Evolutionary conservation across 805 yeast genomes (phyloP), one percentile per base, ranked within the genome.

Genomic region (Pichia gijzeniarum): DNA sequence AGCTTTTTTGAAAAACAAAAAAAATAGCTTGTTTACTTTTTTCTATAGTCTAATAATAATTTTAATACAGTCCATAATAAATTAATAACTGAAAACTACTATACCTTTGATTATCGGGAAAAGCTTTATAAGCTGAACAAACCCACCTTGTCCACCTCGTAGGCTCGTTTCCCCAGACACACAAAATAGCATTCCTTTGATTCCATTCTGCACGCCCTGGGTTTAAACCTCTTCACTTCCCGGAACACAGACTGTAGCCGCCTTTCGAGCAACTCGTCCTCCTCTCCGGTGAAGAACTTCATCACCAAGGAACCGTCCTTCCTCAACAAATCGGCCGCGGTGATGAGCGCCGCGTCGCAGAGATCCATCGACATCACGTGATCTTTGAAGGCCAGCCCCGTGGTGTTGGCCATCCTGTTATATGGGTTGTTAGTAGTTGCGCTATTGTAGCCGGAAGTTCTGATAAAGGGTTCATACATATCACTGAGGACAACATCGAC

Each of bases 361-460:
- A 91, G 68, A 58, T 90, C 90, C 86, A 93, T 83, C 49, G 96
- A 88, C 53, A 78, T 79, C 13, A 74, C 67, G 64, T 91, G 98
- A 62, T 91, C 99, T 51, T 78, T 77, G 35, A 84, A 79, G 9
- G 81, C 76, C 35, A 86, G 66, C 4, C 99, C 98, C 13, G 89
- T 72, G 4, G 97, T 87, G 59, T 91, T 91, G 40, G 88, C 85
- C 85, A 91, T 84, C 98, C 96, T 91, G 67, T 71, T 70, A 61
- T 80, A 84, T 39, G 95, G 79, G 45, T 75, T 76, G 80, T 82
- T 82, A 81, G 86, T 79, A 72, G 84, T 76, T 65, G 77, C 69
- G 59, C 69, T 71, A 73, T 77, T 71, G 59, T 66, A 77, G 5
- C 78, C 78, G 20, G 67, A 57, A 27, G 62, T 60, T 54, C 76